Base-by-base conservation (phyloP, 106 monocot genomes). In the Dioscorea alata region DNA sequence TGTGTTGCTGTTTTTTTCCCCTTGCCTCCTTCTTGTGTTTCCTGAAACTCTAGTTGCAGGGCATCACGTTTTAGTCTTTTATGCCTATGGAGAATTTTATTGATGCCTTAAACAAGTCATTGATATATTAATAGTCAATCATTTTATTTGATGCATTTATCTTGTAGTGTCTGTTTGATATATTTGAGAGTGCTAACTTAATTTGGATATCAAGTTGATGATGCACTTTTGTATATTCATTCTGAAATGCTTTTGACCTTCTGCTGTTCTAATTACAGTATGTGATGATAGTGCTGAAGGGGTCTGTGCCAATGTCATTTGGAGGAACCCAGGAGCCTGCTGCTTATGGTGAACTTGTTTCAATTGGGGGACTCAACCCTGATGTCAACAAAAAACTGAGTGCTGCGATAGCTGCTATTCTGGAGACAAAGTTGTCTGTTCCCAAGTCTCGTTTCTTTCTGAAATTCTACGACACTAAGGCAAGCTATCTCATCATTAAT, bases 271-370 rank as follows among this genome's bases (percentile, higher is more conserved):
- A 52, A 59, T 50, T 71, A 49, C 78, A 91, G 96, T 97, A 97
- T 82, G 92, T 97, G 69, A 97, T 97, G 96, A 76, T 92, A 56
- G 84, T 89, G 57, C 84, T 97, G 13, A 92, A 92, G 70, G 96
- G 96, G 67, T 92, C 89, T 7, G 71, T 97, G 10, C 92, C 92
- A 6, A 87, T 97, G 31, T 74, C 84, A 49, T 92, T 97, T 75
- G 96, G 86, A 18, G 96, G 96, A 48, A 87, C 86, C 4, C 65
- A 89, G 69, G 63, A 86, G 50, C 86, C 91, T 48, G 79, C 92
- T 21, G 96, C 96, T 32, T 97, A 87, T 73, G 96, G 96, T 23
- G 96, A 97, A 71, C 73, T 97, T 54, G 82, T 97, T 53, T 97
- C 96, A 8, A 83, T 97, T 68, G 96, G 96, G 65, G 91, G 96